Base-by-base conservation (phyloP, 805 yeast genomes). In the Kuraishia capsulata region DNA sequence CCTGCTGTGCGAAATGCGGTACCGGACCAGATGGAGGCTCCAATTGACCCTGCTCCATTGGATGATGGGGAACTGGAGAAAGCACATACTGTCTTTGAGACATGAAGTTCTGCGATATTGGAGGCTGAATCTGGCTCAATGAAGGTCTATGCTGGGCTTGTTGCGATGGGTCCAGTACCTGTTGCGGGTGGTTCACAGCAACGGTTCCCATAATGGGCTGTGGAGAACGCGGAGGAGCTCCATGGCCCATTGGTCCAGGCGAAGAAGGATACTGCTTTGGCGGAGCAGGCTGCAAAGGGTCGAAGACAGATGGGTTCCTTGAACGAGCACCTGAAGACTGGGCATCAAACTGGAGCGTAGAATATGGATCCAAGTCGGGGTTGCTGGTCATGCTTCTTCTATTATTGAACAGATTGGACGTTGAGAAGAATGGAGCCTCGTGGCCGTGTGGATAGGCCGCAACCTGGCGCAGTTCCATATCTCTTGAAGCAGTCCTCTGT, bases 231-330 rank as follows among this genome's bases (percentile, higher is more conserved):
- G 26, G 26, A 8, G 26, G 26, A 8, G 8, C 10, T 23, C 10
- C 10, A 17, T 9, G 14, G 17, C 13, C 17, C 17, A 28, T 14
- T 5, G 31, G 31, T 6, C 31, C 31, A 13, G 31, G 31, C 31
- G 31, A 28, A 5, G 5, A 17, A 11, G 31, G 31, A 10, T 8
- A 23, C 26, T 28, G 31, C 14, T 28, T 28, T 8, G 26, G 34
- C n/a, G 49, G 50, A 25, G 44, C 19, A 9, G 56, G 53, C 36
- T 49, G 60, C 32, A 59, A 42, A 3, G 64, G 62, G 39, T 54
- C 65, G 43, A 57, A 58, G 16, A 67, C 60, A 11, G 73, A 66
- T 25, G 57, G 51, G 42, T 67, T 67, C 33, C 73, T 56, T 10
- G 60, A 51, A 36, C 52, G 49, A 29, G 37, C 42, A n/a, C n/a